phyloP scores from a whole-genome alignment of 2,329 filamentous ascomycete genomes.

The Pseudophaeomoniella oleicola region DNA sequence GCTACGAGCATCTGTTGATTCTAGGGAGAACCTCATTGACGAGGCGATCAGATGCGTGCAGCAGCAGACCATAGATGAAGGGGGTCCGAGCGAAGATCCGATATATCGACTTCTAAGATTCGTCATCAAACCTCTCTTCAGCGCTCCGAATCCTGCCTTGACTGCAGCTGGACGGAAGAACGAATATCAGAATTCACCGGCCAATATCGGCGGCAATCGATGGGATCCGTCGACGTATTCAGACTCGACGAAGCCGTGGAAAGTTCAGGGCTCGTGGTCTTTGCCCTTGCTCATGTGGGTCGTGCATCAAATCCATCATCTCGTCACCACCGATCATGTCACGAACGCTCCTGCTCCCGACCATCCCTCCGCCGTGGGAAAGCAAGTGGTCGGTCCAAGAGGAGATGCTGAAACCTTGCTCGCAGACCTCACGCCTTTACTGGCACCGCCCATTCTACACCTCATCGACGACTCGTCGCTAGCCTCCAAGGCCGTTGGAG shows the following conservation, averaged over 20 bases:
- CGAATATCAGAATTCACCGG: conserved; percentile 23
- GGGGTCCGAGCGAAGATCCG: too few relatives aligned
- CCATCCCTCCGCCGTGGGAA: neutral
- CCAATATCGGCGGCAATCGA: conserved; percentile 20
- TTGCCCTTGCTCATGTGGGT: neutral
- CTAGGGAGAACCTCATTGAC: too few relatives aligned
- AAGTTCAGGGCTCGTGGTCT: conserved; percentile 3
- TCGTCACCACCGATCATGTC: neutral
- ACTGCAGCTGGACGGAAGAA: conserved; percentile 29
- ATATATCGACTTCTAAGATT: conserved; percentile 7
- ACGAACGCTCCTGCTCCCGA: conserved; percentile 5
- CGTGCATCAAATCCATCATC: neutral
- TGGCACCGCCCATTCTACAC: conserved; percentile 26
- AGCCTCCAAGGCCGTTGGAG: conserved; percentile 23
- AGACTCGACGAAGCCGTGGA: conserved; percentile 9
- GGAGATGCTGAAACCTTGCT: conserved; percentile 7
- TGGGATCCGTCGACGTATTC: conserved; percentile 14
- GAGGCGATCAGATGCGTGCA: too few relatives aligned
- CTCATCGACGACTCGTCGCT: conserved; percentile 27
- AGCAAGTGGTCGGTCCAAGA: conserved; percentile 9
- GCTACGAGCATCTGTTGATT: too few relatives aligned
- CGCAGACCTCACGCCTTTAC: conserved; percentile 24
- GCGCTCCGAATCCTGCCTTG: conserved; percentile 23
- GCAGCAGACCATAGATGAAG: too few relatives aligned
- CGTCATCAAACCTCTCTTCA: conserved; percentile 25